Evolutionary conservation across 2,329 filamentous ascomycete genomes (phyloP).

Genomic region (Arthrobotrys musiformis): DNA sequence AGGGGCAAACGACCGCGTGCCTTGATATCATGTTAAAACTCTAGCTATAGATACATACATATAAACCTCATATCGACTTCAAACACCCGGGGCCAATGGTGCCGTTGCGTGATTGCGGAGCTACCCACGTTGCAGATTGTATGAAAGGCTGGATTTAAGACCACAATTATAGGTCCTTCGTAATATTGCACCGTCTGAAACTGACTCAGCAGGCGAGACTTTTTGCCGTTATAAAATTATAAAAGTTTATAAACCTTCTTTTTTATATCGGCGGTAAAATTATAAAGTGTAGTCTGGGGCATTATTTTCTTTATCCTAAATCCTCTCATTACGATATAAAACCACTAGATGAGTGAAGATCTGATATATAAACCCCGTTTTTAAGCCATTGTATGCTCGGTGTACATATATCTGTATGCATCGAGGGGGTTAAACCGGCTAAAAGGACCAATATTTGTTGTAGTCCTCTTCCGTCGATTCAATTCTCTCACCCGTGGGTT

Average conservation of each 20-base stretch:
- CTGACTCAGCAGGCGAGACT: background rate
- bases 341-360: too few species aligned
- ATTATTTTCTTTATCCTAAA: constrained; percentile 8
- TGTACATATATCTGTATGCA: background rate
- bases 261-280: constrained; percentile 4
- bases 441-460: too few species aligned
- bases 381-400: too few species aligned
- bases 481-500: background rate
- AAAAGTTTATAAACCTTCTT: background rate
- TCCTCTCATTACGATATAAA: constrained; percentile 5
- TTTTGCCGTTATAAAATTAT: background rate
- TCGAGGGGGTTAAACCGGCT: background rate
- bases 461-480: background rate
- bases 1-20: background rate
- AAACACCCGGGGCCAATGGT: background rate
- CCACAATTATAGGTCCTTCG: background rate
- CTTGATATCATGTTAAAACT: background rate
- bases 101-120: background rate
- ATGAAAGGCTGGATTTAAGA: background rate
- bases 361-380: background rate
- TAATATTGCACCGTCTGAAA: constrained; percentile 1
- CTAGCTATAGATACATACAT: background rate
- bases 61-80: background rate
- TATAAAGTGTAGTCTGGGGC: background rate
- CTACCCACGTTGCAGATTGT: background rate